phyloP scores from a whole-genome alignment of 352 stramenopile species.

The Aphanomyces astaci region DNA sequence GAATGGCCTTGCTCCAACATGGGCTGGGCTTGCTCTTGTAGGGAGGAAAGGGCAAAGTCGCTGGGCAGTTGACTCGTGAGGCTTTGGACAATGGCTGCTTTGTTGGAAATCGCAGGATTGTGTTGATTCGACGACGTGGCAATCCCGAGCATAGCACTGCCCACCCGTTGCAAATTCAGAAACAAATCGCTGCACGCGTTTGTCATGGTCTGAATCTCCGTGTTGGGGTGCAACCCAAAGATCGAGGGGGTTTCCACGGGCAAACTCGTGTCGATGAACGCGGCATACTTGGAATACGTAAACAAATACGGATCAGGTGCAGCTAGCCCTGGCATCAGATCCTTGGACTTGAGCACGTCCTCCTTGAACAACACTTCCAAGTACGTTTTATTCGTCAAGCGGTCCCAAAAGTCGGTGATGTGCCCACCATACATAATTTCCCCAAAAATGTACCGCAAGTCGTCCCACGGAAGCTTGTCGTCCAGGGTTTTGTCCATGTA shows the following conservation, averaged over 20 bases:
- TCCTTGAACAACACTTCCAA: slow-evolving; percentile 54
- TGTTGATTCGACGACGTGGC: neutral
- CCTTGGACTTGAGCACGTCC: slow-evolving; percentile 44
- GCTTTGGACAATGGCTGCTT: slow-evolving; percentile 36
- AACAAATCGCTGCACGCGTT: slow-evolving; percentile 82
- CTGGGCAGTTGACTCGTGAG: slow-evolving; percentile 49
- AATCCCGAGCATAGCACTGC: slow-evolving; percentile 22
- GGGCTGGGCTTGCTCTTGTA: slow-evolving; percentile 47
- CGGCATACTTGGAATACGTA: slow-evolving; percentile 92
- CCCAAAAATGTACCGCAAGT: slow-evolving; percentile 87
- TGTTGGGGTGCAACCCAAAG: slow-evolving; percentile 73
- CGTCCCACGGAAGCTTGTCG: slow-evolving; percentile 47
- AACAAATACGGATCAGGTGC: slow-evolving; percentile 55
- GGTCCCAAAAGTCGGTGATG: slow-evolving; percentile 80
- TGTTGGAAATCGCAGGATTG: neutral
- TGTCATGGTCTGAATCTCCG: slow-evolving; percentile 69
- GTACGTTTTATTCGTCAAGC: slow-evolving; percentile 76
- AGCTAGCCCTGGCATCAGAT: slow-evolving; percentile 64
- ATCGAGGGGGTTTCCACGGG: slow-evolving; percentile 54
- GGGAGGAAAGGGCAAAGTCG: slow-evolving; percentile 46
- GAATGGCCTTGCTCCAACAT: slow-evolving; percentile 53
- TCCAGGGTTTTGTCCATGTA: slow-evolving; percentile 32
- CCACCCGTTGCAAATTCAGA: slow-evolving; percentile 67
- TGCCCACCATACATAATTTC: slow-evolving; percentile 89
- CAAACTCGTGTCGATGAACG: slow-evolving; percentile 63